Percentiles rank a stretch among this genome's conserved stretches.
Conservation (phyloP, 2,329 filamentous ascomycete species). For the Cordyceps cicadae region DNA sequence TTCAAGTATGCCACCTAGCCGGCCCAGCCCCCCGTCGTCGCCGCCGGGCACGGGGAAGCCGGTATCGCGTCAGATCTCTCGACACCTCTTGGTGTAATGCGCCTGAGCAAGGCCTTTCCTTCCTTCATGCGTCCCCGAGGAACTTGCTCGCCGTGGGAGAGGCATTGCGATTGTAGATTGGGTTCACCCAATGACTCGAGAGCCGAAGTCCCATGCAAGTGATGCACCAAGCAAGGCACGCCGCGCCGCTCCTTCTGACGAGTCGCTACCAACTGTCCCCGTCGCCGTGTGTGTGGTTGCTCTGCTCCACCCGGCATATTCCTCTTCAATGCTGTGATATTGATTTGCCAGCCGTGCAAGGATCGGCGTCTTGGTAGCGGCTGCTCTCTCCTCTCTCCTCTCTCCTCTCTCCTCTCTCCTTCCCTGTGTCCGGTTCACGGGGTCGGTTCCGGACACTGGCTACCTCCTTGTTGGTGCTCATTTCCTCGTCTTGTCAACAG, state of each 20-base stretch:
- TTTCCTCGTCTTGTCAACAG: background rate
- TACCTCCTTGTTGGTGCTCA: background rate
- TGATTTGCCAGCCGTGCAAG: background rate
- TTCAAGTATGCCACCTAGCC: background rate
- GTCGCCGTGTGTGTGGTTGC: background rate
- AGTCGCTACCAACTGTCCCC: background rate
- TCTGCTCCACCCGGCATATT: background rate
- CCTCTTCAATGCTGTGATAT: background rate
- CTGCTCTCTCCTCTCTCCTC: too few species aligned
- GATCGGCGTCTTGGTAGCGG: background rate
- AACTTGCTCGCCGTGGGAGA: background rate
- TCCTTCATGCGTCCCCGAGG: background rate
- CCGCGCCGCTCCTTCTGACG: background rate
- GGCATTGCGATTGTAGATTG: constrained; percentile 5
- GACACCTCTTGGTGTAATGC: background rate
- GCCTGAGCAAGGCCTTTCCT: background rate
- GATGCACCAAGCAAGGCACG: background rate
- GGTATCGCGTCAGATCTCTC: constrained; percentile 1
- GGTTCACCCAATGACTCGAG: constrained; percentile 5
- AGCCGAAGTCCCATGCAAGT: background rate
- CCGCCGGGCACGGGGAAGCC: background rate
- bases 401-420: too few species aligned
- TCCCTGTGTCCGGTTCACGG: too few species aligned
- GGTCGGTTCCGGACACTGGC: background rate
- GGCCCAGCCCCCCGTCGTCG: background rate